Percentiles rank a stretch among this genome's conserved stretches.
phyloP scores from a whole-genome alignment of 2,329 filamentous ascomycete genomes.

The Sporothrix schenckii region DNA sequence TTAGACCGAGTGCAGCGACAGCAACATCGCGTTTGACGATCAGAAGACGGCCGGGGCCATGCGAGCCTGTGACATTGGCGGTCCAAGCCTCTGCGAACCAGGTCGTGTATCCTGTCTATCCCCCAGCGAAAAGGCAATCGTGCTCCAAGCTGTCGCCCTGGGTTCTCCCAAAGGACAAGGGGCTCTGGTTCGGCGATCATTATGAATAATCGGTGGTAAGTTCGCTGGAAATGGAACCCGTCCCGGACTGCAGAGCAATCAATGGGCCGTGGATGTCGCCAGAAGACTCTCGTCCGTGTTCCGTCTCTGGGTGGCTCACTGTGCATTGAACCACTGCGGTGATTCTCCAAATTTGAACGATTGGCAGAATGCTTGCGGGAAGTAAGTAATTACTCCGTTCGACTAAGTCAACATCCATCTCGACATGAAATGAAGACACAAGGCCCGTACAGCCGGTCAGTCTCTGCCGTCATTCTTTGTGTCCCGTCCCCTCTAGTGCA shows the following conservation, averaged over 20 bases:
- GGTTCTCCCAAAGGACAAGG: not conserved
- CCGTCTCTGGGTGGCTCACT: not conserved
- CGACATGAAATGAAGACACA: not conserved
- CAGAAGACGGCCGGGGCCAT: not conserved
- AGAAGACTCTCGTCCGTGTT: not conserved
- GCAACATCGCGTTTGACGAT: not conserved
- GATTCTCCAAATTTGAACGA: too few species aligned
- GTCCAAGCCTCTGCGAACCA: not conserved
- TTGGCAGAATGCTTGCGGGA: too few species aligned
- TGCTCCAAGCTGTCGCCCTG: not conserved
- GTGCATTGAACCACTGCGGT: not conserved
- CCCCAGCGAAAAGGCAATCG: not conserved
- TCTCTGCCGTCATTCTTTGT: not conserved
- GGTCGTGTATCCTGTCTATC: not conserved
- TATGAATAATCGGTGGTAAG: not conserved
- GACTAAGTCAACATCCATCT: too few species aligned
- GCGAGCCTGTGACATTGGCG: not conserved
- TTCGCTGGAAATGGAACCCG: not conserved
- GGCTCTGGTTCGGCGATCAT: not conserved
- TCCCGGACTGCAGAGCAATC: not conserved
- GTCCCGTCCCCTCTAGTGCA: not conserved
- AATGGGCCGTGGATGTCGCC: not conserved
- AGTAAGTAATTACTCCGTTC: not conserved
- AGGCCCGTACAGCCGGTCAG: not conserved
- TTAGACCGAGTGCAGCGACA: not conserved